Base-by-base conservation (phyloP, 2,329 filamentous ascomycete genomes). In the Graphilbum fragrans region DNA sequence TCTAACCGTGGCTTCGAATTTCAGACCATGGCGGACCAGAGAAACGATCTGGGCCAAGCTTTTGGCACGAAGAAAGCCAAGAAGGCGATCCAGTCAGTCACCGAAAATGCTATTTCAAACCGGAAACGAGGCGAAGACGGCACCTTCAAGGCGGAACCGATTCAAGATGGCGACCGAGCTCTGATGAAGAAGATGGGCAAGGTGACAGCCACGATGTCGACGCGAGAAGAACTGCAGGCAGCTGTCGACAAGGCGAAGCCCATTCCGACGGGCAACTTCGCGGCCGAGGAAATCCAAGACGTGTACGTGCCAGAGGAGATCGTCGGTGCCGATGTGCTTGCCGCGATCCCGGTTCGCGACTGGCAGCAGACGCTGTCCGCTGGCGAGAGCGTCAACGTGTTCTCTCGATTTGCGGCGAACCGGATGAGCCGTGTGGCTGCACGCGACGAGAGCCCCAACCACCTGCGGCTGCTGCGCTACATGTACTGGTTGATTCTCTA, bases 11-110 rank as follows among this genome's bases (percentile, higher is more conserved):
- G 4, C 4, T 17, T 11, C 19, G 9, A 4, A 9, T 16, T 50
- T 31, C 50, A 55, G 75, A 72, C 65, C 35, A 72, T 71, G 53
- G 63, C 71, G 52, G 73, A 80, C 22, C 72, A 74, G 54, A 75
- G 74, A 50, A 80, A 77, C 51, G 74, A 80, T 2, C 75, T 93
- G 12, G 83, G 82, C 33, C 72, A 83, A 52, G 77, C 81, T 25
- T 93, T 93, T 53, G 86, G 86, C 57, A 90, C 84, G 21, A 87
- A 85, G 65, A 90, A 88, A 62, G 82, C 85, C 19, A 82, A 80
- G 67, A 90, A 88, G 63, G 81, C 77, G 1, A 77, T 92, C 50
- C 68, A 71, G 22, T 73, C 79, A 42, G 69, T 74, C 48, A 77
- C 77, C 3, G 70, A 83, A 52, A 87, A 88, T 54, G 81, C 82